Evolutionary conservation across 805 yeast species (phyloP).

Genomic region (Wickerhamiella cacticola): DNA sequence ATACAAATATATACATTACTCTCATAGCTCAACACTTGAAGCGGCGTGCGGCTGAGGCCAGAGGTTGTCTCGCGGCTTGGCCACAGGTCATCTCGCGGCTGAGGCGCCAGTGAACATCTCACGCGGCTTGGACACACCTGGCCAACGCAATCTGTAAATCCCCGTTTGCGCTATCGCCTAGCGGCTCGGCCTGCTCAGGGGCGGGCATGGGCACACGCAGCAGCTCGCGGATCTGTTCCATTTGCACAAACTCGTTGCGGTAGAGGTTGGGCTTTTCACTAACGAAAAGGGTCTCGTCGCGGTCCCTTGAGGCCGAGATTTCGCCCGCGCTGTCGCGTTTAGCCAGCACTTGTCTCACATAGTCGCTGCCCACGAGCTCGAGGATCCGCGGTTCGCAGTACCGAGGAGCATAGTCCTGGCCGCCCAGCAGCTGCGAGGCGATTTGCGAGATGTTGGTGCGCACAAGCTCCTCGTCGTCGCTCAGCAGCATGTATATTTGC

Average conservation of each 20-base stretch:
- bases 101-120: neutral
- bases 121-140: neutral
- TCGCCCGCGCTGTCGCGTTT: constrained; percentile 19
- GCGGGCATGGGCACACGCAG: neutral
- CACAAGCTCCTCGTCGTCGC: constrained; percentile 58
- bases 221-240: constrained; percentile 14
- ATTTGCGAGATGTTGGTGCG: constrained; percentile 38
- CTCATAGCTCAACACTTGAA: no score
- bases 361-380: constrained; percentile 10
- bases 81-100: neutral
- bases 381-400: constrained; percentile 14
- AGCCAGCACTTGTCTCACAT: constrained; percentile 8
- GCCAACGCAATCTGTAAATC: constrained; percentile 6
- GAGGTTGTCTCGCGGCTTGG: no score
- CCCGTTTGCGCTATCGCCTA: constrained; percentile 7
- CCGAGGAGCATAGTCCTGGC: constrained; percentile 12
- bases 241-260: constrained; percentile 36
- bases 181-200: neutral
- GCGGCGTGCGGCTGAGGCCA: no score
- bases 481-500: constrained; percentile 21
- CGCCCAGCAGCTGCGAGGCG: constrained; percentile 29
- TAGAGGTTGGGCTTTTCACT: constrained; percentile 59
- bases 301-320: constrained; percentile 16
- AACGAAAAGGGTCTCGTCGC: constrained; percentile 41
- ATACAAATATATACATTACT: no score